Evolutionary conservation across 2,329 filamentous ascomycete genomes (phyloP).

Genomic region (Ambrosiella cleistominuta): DNA sequence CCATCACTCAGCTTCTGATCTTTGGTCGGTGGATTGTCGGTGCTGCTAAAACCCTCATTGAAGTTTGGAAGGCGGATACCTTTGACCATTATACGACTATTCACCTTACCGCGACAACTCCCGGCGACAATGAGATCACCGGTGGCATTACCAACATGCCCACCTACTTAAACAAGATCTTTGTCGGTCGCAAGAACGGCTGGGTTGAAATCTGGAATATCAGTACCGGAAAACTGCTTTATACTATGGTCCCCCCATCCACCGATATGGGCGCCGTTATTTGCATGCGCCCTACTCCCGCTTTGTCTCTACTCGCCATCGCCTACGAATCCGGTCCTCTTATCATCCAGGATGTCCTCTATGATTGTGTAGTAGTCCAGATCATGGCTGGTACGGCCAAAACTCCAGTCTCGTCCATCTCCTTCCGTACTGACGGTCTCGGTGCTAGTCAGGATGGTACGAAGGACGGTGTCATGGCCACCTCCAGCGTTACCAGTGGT

Average conservation of each 20-base stretch:
- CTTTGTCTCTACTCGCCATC: slow-evolving; percentile 70
- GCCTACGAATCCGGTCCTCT: slow-evolving; percentile 68
- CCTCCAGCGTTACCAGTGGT: slow-evolving; percentile 57
- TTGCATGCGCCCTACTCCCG: slow-evolving; percentile 67
- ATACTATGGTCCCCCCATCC: slow-evolving; percentile 66
- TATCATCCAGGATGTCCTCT: slow-evolving; percentile 63
- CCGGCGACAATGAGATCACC: slow-evolving; percentile 51
- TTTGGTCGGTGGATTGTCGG: slow-evolving; percentile 87
- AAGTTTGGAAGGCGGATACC: slow-evolving; percentile 74
- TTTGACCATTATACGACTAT: slow-evolving; percentile 85
- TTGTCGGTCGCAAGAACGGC: slow-evolving; percentile 73
- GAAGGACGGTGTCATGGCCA: slow-evolving; percentile 84
- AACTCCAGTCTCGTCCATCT: slow-evolving; percentile 59
- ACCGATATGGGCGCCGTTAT: slow-evolving; percentile 65
- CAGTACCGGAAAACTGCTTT: slow-evolving; percentile 76
- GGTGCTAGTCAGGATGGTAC: slow-evolving; percentile 79
- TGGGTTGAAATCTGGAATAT: slow-evolving; percentile 96
- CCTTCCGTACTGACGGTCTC: slow-evolving; percentile 75
- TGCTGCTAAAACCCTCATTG: slow-evolving; percentile 55
- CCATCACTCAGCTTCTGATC: slow-evolving; percentile 59
- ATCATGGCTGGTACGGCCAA: slow-evolving; percentile 49
- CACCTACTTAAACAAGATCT: slow-evolving; percentile 90
- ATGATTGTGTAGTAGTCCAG: slow-evolving; percentile 54
- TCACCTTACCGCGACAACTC: slow-evolving; percentile 35
- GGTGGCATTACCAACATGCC: slow-evolving; percentile 75